A percentile compares a stretch with the other conserved stretches of the same genome.
These are phyloP conservation scores for Trametes versicolor DNA, from an alignment of 1,284 basidiomycete species.

Conservation along the genomic window DNA sequence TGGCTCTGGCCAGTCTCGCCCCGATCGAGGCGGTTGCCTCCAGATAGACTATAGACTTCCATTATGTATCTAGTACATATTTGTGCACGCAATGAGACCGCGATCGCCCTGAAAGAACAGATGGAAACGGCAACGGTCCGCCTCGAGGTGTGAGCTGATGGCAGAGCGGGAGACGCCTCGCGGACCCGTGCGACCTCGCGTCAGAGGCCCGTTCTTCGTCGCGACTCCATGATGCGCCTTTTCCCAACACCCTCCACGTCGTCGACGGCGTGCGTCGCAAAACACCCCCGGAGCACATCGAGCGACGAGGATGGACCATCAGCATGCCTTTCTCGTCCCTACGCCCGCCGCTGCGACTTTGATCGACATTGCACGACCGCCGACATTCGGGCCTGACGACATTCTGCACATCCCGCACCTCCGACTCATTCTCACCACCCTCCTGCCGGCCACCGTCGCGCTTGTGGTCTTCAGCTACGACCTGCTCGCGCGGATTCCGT, in stretches of 20 bases:
- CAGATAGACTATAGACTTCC: slow-evolving; percentile 33
- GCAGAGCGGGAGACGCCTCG: slow-evolving; percentile 11
- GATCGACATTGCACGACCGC: background rate
- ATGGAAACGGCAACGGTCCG: slow-evolving; percentile 1
- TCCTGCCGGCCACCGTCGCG: slow-evolving; percentile 48
- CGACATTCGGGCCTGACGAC: slow-evolving; percentile 7
- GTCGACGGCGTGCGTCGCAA: slow-evolving; percentile 20
- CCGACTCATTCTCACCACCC: slow-evolving; percentile 39
- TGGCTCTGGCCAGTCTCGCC: background rate
- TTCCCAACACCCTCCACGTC: slow-evolving; percentile 32
- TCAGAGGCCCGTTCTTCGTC: slow-evolving; percentile 27
- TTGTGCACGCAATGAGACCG: slow-evolving; percentile 11
- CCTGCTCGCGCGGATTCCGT: slow-evolving; percentile 38
- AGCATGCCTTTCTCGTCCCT: slow-evolving; percentile 22
- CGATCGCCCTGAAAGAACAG: slow-evolving; percentile 17
- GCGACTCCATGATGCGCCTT: slow-evolving; percentile 28
- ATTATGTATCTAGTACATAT: slow-evolving; percentile 32
- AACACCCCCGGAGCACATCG: slow-evolving; percentile 12
- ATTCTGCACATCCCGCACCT: slow-evolving; percentile 28
- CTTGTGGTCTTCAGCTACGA: slow-evolving; percentile 46
- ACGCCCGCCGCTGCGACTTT: background rate
- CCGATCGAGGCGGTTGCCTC: slow-evolving; percentile 18
- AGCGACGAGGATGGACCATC: slow-evolving; percentile 25
- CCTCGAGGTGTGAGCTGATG: background rate
- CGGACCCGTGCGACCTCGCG: slow-evolving; percentile 33